Evolutionary conservation across 306 rosid species (phyloP).

Genomic region (Pueraria montana): DNA sequence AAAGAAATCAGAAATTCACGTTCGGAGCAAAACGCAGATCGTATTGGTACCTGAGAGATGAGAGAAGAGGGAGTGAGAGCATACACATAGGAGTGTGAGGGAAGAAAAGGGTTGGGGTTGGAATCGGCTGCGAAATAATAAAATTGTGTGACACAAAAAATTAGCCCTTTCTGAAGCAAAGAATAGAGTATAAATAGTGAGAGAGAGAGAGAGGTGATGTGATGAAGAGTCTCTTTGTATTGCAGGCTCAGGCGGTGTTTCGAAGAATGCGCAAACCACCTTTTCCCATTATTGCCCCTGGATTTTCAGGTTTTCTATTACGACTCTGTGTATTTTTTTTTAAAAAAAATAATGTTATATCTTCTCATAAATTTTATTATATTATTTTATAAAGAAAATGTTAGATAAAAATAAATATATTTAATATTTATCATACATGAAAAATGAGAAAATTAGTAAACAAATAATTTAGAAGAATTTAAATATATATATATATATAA

Average conservation of each 20-base stretch:
- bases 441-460: no score
- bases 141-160: background rate
- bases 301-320: background rate
- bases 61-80: slow-evolving; percentile 53
- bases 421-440: no score
- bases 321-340: background rate
- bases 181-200: slow-evolving; percentile 43
- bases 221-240: slow-evolving; percentile 22
- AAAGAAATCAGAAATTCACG: slow-evolving; percentile 18
- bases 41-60: slow-evolving; percentile 65
- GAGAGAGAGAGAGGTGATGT: slow-evolving; percentile 7
- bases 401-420: no score
- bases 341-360: background rate
- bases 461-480: no score
- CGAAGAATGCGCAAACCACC: background rate
- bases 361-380: no score
- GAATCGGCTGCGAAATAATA: slow-evolving; percentile 45
- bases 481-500: no score
- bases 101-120: slow-evolving; percentile 54
- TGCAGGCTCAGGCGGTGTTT: slow-evolving; percentile 18
- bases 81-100: slow-evolving; percentile 67
- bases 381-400: no score
- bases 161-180: slow-evolving; percentile 46
- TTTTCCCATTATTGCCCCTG: background rate
- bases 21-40: slow-evolving; percentile 37